These are phyloP conservation scores for Xylaria sp. DNA, from an alignment of 2,329 filamentous ascomycete species.

Conservation along the genomic window DNA sequence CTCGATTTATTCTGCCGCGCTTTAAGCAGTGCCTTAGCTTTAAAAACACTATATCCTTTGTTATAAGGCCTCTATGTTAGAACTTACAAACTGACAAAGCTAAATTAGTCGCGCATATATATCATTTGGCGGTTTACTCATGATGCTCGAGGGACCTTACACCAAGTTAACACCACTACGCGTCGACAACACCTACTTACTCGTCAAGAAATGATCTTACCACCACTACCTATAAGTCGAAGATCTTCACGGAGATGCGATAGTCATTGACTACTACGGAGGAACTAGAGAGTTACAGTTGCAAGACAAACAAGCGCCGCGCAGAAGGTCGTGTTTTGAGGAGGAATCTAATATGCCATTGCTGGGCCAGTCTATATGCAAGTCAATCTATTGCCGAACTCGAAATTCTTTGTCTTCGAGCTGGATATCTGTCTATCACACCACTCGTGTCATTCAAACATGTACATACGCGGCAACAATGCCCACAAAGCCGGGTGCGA, in stretches of 20 bases:
- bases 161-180: conserved; percentile 93
- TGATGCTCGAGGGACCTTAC: conserved; percentile 92
- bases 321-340: conserved; percentile 18
- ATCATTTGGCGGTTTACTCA: conserved; percentile 90
- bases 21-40: not conserved
- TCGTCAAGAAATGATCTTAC: conserved; percentile 83
- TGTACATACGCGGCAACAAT: conserved; percentile 26
- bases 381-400: conserved; percentile 28
- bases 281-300: conserved; percentile 26
- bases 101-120: conserved; percentile 84
- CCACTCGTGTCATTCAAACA: conserved; percentile 20
- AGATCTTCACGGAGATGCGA: conserved; percentile 23
- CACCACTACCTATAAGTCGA: conserved; percentile 1
- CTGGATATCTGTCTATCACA: conserved; percentile 9
- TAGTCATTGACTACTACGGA: conserved; percentile 33
- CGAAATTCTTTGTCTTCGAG: conserved; percentile 13
- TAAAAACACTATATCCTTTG: too few species aligned
- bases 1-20: conserved; percentile 1
- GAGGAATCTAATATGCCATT: conserved; percentile 28
- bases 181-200: conserved; percentile 92
- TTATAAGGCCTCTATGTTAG: not conserved
- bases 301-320: conserved; percentile 24
- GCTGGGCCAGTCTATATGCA: conserved; percentile 32
- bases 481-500: not conserved
- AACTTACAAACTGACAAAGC: conserved; percentile 20